A percentile compares a stretch with the other conserved stretches of the same genome.
These are phyloP conservation scores for Physcia stellaris DNA, from an alignment of 495 filamentous ascomycete species.

Conservation along the genomic window DNA sequence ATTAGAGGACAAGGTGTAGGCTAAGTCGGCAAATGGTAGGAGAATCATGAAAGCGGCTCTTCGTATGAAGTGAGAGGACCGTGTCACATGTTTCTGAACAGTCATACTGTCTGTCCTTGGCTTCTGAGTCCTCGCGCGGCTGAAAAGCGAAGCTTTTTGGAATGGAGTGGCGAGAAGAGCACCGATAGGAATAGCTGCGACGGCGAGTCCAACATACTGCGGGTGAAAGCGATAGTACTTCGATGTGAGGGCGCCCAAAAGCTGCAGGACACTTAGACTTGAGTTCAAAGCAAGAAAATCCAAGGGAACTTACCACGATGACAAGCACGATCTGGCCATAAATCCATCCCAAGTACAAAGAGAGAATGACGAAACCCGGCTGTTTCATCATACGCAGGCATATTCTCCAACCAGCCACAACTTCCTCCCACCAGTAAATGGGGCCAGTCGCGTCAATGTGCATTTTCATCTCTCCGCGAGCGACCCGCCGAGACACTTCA, in stretches of 20 bases:
- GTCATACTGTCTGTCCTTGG: slow-evolving; percentile 45
- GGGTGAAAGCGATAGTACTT: slow-evolving; percentile 46
- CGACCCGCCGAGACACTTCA: slow-evolving; percentile 42
- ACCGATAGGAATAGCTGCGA: slow-evolving; percentile 48
- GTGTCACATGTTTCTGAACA: slow-evolving; percentile 41
- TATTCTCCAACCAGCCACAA: slow-evolving; percentile 54
- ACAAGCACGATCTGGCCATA: slow-evolving; percentile 58
- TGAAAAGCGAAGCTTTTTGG: slow-evolving; percentile 55
- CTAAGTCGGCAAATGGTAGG: slow-evolving; percentile 49
- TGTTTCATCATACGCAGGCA: slow-evolving; percentile 54
- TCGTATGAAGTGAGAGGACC: slow-evolving; percentile 55
- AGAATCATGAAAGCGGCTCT: slow-evolving; percentile 48
- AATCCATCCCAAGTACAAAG: slow-evolving; percentile 61
- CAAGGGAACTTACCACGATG: slow-evolving; percentile 35
- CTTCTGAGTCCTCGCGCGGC: slow-evolving; percentile 39
- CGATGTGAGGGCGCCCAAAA: slow-evolving; percentile 53
- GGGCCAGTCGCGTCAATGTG: slow-evolving; percentile 54
- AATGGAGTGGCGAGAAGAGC: slow-evolving; percentile 55
- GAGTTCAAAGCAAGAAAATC: not conserved
- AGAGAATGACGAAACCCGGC: slow-evolving; percentile 56
- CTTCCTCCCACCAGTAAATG: slow-evolving; percentile 61
- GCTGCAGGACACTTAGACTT: slow-evolving; percentile 20
- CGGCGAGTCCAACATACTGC: slow-evolving; percentile 47
- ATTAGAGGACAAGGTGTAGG: slow-evolving; percentile 47
- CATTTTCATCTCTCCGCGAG: slow-evolving; percentile 61